Base-by-base conservation (phyloP, 331 rosid genomes). In the Spiraea crenata region DNA sequence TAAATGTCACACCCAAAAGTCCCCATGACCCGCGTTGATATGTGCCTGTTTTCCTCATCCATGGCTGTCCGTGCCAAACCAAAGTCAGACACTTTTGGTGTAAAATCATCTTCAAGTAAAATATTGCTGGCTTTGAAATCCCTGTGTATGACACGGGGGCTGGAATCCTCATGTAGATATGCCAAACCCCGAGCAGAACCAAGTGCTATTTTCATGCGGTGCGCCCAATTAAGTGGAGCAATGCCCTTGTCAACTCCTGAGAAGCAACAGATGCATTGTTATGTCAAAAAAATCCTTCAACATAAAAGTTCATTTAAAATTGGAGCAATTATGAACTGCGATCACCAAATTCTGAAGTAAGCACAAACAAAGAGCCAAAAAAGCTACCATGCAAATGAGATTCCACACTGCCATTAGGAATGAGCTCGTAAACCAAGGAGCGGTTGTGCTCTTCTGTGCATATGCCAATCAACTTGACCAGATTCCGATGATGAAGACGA, bases 101-200 rank as follows among this genome's bases (percentile, higher is more conserved):
- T 91, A 70, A 83, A 91, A 82, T 93, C 97, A 77, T 86, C 82
- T 83, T 91, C 99, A 81, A 93, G 79, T 80, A 93, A 87, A 72
- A 93, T 93, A 76, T 93, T 93, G 82, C 97, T 89, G 47, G 99
- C 86, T 76, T 93, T 93, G 86, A 93, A 93, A 79, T 93, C 99
- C 65, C 99, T 81, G 72, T 93, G 99, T 72, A 93, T 93, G 57
- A 93, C 99, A 55, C 83, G 82, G 44, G 99, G 99, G 77, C 85
- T 93, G 57, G 99, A 93, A 83, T 93, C 99, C 77, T 93, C 99
- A 44, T 93, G 99, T 80, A 93, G 79, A 82, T 93, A 93, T 69
- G 99, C 90, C 64, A 93, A 76, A 61, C 99, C 99, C 13, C 99
- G 88, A 77, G 97, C 99, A 60, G 97, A 88, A 9, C 99, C 99